These are phyloP conservation scores for Rhexocercosporidium sp. DNA, from an alignment of 2,329 filamentous ascomycete genomes.

Conservation along the genomic window DNA sequence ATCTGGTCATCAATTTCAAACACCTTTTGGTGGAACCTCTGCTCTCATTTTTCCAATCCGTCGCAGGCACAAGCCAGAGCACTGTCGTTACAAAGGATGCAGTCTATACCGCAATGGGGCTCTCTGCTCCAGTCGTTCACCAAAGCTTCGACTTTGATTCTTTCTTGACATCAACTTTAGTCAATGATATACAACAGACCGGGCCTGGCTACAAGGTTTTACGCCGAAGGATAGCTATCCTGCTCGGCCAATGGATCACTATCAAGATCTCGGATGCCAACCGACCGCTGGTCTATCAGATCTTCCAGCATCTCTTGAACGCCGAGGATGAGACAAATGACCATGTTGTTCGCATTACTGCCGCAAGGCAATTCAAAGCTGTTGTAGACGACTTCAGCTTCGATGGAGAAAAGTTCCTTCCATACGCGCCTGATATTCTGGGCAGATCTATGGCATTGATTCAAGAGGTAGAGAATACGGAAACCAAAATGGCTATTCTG, in stretches of 20 bases:
- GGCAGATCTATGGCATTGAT: constrained; percentile 78
- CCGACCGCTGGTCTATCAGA: constrained; percentile 79
- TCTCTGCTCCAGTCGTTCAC: constrained; percentile 78
- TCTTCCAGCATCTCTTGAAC: constrained; percentile 86
- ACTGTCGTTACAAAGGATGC: constrained; percentile 90
- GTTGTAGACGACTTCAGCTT: constrained; percentile 89
- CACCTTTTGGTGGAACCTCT: constrained; percentile 78
- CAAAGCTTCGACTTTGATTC: constrained; percentile 81
- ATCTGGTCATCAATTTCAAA: constrained; percentile 89
- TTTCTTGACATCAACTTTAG: constrained; percentile 76
- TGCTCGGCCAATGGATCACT: constrained; percentile 88
- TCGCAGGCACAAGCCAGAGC: constrained; percentile 63
- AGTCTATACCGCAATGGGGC: constrained; percentile 89
- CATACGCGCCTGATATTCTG: constrained; percentile 77
- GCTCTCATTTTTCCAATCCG: constrained; percentile 80
- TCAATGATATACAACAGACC: constrained; percentile 74
- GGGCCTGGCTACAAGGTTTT: constrained; percentile 76
- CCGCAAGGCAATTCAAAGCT: constrained; percentile 80
- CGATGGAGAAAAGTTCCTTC: constrained; percentile 72
- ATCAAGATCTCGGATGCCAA: constrained; percentile 74
- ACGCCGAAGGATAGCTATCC: constrained; percentile 83
- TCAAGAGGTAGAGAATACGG: constrained; percentile 77
- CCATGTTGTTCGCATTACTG: constrained; percentile 88
- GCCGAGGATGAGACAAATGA: constrained; percentile 82
- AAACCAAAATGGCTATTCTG: constrained; percentile 89